These are phyloP conservation scores for Sugiyamaella qingdaonensis DNA, from an alignment of 805 yeast genomes.

Conservation along the genomic window DNA sequence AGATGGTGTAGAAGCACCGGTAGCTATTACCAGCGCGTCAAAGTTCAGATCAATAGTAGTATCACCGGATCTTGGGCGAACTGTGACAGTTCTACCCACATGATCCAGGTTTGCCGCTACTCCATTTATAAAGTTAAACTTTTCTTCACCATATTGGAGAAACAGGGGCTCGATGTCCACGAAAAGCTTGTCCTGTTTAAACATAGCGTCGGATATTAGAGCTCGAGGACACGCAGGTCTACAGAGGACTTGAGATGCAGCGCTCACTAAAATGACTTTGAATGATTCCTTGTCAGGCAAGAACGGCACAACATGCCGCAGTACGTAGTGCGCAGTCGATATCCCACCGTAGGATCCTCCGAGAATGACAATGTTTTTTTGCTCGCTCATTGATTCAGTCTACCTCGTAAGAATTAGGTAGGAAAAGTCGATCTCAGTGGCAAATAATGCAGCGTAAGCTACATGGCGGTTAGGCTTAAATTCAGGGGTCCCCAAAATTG, in stretches of 20 bases:
- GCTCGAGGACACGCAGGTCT: conserved; percentile 18
- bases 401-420: too few relatives aligned
- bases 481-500: too few relatives aligned
- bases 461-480: too few relatives aligned
- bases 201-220: conserved; percentile 13
- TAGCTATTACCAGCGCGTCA: not conserved
- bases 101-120: conserved; percentile 12
- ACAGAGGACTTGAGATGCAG: conserved; percentile 12
- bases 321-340: conserved; percentile 3
- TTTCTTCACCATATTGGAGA: not conserved
- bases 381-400: too few relatives aligned
- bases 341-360: conserved; percentile 15
- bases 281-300: not conserved
- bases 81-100: conserved; percentile 10
- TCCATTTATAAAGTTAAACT: conserved; percentile 14
- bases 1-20: conserved; percentile 4
- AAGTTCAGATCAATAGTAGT: not conserved
- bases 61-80: not conserved
- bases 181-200: not conserved
- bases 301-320: conserved; percentile 1
- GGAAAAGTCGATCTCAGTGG: too few relatives aligned
- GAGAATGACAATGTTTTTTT: conserved; percentile 14
- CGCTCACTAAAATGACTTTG: conserved; percentile 18
- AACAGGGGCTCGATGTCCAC: not conserved
- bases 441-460: too few relatives aligned